These are phyloP conservation scores for Neocucurbitaria cava DNA, from an alignment of 2,329 filamentous ascomycete genomes.

Conservation along the genomic window DNA sequence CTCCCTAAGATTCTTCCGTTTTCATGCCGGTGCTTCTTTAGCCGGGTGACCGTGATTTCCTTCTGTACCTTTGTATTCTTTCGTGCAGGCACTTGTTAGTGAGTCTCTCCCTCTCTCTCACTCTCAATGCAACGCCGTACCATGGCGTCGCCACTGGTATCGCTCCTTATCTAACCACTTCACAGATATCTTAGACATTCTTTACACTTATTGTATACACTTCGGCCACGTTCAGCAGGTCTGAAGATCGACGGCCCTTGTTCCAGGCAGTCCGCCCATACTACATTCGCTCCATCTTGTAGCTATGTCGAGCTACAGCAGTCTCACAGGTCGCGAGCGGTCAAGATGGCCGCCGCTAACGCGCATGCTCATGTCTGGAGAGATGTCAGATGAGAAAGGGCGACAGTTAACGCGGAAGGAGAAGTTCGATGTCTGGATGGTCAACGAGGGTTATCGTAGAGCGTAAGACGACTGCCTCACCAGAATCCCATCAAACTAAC, in stretches of 20 bases:
- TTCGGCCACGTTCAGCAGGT: conserved; percentile 49
- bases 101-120: conserved; percentile 27
- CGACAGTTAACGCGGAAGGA: conserved; percentile 72
- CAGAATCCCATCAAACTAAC: conserved; percentile 32
- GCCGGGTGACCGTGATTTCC: conserved; percentile 40
- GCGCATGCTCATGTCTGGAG: conserved; percentile 81
- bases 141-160: conserved; percentile 14
- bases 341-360: conserved; percentile 84
- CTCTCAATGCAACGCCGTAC: conserved; percentile 3
- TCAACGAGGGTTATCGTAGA: conserved; percentile 84
- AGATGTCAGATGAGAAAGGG: conserved; percentile 77
- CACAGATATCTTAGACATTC: conserved; percentile 42
- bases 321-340: conserved; percentile 63
- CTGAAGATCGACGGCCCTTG: conserved; percentile 44
- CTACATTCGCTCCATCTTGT: conserved; percentile 13
- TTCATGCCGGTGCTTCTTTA: conserved; percentile 50
- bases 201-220: conserved; percentile 31
- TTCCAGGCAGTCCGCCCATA: conserved; percentile 24
- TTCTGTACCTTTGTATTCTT: conserved; percentile 42
- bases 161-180: conserved; percentile 21
- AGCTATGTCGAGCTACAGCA: conserved; percentile 41
- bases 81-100: conserved; percentile 50
- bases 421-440: conserved; percentile 85
- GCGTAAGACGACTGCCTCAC: conserved; percentile 63
- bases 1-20: conserved; percentile 38